Percentiles rank a stretch among this genome's conserved stretches.
phyloP scores from a whole-genome alignment of 2,329 filamentous ascomycete genomes.

The Aureobasidium vineae region DNA sequence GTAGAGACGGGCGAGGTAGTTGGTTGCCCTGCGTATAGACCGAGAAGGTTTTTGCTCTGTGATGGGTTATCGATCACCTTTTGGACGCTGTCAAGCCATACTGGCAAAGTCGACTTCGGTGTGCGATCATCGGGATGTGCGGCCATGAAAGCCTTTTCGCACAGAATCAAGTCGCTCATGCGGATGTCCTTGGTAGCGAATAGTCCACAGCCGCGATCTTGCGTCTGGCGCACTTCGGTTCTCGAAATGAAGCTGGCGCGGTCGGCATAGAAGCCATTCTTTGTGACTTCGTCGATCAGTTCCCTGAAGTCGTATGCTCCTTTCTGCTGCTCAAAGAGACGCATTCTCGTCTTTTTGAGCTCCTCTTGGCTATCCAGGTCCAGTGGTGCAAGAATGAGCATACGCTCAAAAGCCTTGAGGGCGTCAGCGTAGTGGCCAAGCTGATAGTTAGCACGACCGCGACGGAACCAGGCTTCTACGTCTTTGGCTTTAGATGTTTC shows the following conservation, averaged over 20 bases:
- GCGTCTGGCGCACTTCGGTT: neutral
- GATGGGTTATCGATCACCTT: constrained; percentile 30
- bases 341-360: constrained; percentile 24
- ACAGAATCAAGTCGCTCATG: constrained; percentile 22
- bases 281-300: constrained; percentile 26
- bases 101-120: constrained; percentile 18
- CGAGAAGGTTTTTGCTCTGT: constrained; percentile 26
- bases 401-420: constrained; percentile 23
- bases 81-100: constrained; percentile 28
- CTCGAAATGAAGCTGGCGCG: constrained; percentile 29
- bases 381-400: constrained; percentile 27
- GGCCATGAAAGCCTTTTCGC: constrained; percentile 33
- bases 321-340: constrained; percentile 30
- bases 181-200: constrained; percentile 5
- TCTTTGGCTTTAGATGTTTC: constrained; percentile 26
- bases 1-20: neutral
- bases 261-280: constrained; percentile 28
- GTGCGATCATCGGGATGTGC: constrained; percentile 28
- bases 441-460: constrained; percentile 33
- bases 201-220: constrained; percentile 17
- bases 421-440: constrained; percentile 30
- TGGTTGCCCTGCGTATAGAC: constrained; percentile 28
- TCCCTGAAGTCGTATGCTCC: constrained; percentile 33
- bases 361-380: constrained; percentile 28
- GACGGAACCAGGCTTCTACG: constrained; percentile 32